Evolutionary conservation across 2,329 filamentous ascomycete species (phyloP).

Genomic region (Penicillium sp.): DNA sequence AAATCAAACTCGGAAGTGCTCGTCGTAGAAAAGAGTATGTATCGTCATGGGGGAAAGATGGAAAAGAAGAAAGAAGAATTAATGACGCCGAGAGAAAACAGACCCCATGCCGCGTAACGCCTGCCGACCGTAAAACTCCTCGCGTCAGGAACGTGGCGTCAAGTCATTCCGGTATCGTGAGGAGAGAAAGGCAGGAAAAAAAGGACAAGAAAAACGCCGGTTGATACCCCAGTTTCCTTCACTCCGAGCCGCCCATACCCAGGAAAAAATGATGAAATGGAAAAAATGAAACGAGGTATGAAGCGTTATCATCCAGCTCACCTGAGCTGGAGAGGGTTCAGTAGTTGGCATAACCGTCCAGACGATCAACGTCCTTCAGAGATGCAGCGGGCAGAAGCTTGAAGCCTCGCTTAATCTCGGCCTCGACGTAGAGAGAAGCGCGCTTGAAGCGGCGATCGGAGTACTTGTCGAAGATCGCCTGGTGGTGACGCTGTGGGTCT

Average conservation of each 20-base stretch:
- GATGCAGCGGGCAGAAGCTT: constrained; percentile 40
- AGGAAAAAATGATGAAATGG: constrained; percentile 14
- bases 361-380: constrained; percentile 14
- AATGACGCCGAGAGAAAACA: constrained; percentile 15
- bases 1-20: constrained; percentile 9
- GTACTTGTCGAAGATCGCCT: constrained; percentile 89
- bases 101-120: constrained; percentile 17
- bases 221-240: constrained; percentile 11
- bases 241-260: constrained; percentile 11
- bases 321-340: constrained; percentile 1
- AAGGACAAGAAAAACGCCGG: constrained; percentile 10
- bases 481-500: constrained; percentile 73
- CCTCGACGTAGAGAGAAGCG: constrained; percentile 73
- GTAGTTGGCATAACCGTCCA: constrained; percentile 19
- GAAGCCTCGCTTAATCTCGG: constrained; percentile 63
- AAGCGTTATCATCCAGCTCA: constrained; percentile 1
- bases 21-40: constrained; percentile 16
- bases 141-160: constrained; percentile 20
- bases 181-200: constrained; percentile 8
- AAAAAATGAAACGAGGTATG: constrained; percentile 10
- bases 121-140: constrained; percentile 17
- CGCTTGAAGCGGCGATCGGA: constrained; percentile 80
- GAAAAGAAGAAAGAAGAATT: constrained; percentile 6
- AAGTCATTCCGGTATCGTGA: constrained; percentile 14
- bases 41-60: constrained; percentile 12